phyloP scores from a whole-genome alignment of 164 flowering plant genomes.

The Vitis riparia region DNA sequence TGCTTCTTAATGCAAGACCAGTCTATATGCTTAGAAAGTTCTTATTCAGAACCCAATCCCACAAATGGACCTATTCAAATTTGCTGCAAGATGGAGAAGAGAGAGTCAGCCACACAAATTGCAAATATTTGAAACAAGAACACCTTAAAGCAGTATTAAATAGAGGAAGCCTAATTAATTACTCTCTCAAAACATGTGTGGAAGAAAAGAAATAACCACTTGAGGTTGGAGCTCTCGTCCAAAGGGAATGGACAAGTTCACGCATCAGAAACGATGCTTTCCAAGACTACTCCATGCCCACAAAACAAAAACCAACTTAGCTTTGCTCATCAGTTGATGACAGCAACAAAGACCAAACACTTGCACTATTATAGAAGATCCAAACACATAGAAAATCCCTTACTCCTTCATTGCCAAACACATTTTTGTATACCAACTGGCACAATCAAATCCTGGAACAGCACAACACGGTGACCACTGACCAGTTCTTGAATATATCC shows the following conservation, averaged over 20 bases:
- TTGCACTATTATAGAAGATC: not conserved
- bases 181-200: constrained; percentile 2
- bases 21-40: not conserved
- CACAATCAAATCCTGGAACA: too few relatives aligned
- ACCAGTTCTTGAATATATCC: too few relatives aligned
- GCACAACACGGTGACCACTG: too few relatives aligned
- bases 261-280: constrained; percentile 6
- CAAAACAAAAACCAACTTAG: constrained; percentile 17
- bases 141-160: not conserved
- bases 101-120: constrained; percentile 3
- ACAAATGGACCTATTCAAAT: not conserved
- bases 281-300: constrained; percentile 5
- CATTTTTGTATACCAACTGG: too few relatives aligned
- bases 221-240: not conserved
- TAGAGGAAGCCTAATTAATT: not conserved
- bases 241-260: not conserved
- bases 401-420: too few relatives aligned
- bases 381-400: not conserved
- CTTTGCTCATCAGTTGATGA: constrained; percentile 16
- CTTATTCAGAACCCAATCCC: not conserved
- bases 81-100: not conserved
- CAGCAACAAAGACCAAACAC: constrained; percentile 7
- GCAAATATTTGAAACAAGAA: not conserved
- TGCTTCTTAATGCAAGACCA: constrained; percentile 6
- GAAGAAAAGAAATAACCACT: not conserved